Base-by-base conservation (phyloP, 148 eudicot species). In the Tetragonia tetragonoides region DNA sequence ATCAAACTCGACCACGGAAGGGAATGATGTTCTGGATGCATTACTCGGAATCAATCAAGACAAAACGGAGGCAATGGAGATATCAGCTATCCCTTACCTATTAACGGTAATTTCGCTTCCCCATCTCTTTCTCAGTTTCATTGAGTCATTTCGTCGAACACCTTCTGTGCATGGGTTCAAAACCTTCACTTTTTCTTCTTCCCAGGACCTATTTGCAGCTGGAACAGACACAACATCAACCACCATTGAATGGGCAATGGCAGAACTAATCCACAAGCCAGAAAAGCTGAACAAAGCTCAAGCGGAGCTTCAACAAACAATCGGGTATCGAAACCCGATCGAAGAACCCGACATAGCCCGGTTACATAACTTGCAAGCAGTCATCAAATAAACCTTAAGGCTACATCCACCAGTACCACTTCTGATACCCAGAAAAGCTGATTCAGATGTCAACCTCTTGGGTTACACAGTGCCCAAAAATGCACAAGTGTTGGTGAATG, bases 11-110 rank as follows among this genome's bases (percentile, higher is more conserved):
- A 28, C 34, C 34, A 3, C 9, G n/a, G 63, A 62, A 71, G 54
- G 71, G 9, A 34, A 49, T 72, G 81, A 78, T 63, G 76, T 78
- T 39, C 37, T 78, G 66, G 75, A 70, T 46, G 69, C 60, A 53
- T 59, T 78, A 54, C 62, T 78, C 2, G 75, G 61, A 8, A 51
- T 49, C 53, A 72, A 72, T 51, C 71, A 62, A 72, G 71, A 47
- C 4, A 53, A 78, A 14, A 23, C 21, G 2, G 81, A 37, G 17
- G 66, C 68, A 39, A n/a, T 78, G 6, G 62, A 64, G 14, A 63
- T 44, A 21, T 59, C 64, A 38, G 23, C 11, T 6, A 78, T 78
- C 14, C 49, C 76, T 39, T 16, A 34, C 47, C 59, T 74, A 40
- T 16, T 66, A 41, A 1, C 16, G 70, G 49, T 66, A 38, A 7